Conservation (phyloP, 306 rosid species). For the Comarum palustre region DNA sequence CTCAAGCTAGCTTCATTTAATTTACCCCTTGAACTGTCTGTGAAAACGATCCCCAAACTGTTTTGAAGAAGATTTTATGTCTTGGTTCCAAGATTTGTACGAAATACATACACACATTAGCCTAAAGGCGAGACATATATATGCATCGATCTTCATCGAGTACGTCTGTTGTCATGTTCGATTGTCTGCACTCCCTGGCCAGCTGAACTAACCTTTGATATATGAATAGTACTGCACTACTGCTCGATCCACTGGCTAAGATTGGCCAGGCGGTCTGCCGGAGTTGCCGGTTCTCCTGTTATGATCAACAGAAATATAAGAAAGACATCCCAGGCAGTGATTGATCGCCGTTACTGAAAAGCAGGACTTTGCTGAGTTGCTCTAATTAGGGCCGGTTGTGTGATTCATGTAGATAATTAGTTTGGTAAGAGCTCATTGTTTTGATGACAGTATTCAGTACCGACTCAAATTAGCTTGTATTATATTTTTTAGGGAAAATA, state of each 20-base stretch:
- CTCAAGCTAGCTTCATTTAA: slow-evolving; percentile 44
- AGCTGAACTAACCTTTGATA: slow-evolving; percentile 29
- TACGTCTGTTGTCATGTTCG: slow-evolving; percentile 15
- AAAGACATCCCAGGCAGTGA: no score
- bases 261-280: slow-evolving; percentile 69
- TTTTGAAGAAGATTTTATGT: slow-evolving; percentile 22
- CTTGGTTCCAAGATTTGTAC: slow-evolving; percentile 20
- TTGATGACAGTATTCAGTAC: neutral
- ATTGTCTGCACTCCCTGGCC: neutral
- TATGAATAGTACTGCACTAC: no score
- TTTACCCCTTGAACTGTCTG: slow-evolving; percentile 5
- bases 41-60: slow-evolving; percentile 23
- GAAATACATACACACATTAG: slow-evolving; percentile 27
- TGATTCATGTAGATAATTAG: neutral
- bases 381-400: neutral
- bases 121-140: neutral
- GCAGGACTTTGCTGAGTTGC: neutral
- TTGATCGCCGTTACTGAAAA: neutral
- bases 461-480: neutral
- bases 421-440: neutral
- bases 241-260: slow-evolving; percentile 20
- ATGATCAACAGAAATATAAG: slow-evolving; percentile 15
- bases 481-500: no score
- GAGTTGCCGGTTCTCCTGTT: slow-evolving; percentile 70
- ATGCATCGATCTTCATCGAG: neutral